Conservation (phyloP, 2,329 filamentous ascomycete species). For the Fusarium camptoceras region DNA sequence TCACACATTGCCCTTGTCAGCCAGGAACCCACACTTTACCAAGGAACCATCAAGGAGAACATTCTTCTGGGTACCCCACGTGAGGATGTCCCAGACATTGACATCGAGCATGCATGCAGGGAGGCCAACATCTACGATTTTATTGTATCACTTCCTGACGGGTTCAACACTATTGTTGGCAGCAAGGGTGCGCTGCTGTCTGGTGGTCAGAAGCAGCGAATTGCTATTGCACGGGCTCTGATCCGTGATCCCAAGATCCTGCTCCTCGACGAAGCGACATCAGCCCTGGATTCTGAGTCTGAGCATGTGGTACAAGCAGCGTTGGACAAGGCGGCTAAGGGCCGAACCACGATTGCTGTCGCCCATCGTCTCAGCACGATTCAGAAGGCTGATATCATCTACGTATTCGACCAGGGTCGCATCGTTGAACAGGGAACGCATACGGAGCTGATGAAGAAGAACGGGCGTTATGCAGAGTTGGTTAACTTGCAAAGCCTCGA, state of each 20-base stretch:
- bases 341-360: conserved; percentile 91
- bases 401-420: conserved; percentile 92
- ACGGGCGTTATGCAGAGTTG: conserved; percentile 80
- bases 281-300: conserved; percentile 78
- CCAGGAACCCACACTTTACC: conserved; percentile 94
- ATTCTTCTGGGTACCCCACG: conserved; percentile 81
- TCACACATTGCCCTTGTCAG: conserved; percentile 87
- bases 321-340: conserved; percentile 83
- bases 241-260: conserved; percentile 92
- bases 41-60: conserved; percentile 91
- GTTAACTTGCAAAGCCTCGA: conserved; percentile 84
- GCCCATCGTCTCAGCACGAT: conserved; percentile 93
- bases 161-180: conserved; percentile 86
- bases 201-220: conserved; percentile 93
- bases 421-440: conserved; percentile 90
- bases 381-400: conserved; percentile 93
- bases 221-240: conserved; percentile 91
- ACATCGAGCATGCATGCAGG: conserved; percentile 81
- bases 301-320: conserved; percentile 86
- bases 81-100: conserved; percentile 76
- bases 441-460: conserved; percentile 74
- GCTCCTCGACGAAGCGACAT: conserved; percentile 84
- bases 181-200: conserved; percentile 87
- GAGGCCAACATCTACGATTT: conserved; percentile 96
- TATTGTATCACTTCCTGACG: conserved; percentile 85